These are phyloP conservation scores for Monilinia laxa DNA, from an alignment of 2,329 filamentous ascomycete genomes.

Conservation along the genomic window DNA sequence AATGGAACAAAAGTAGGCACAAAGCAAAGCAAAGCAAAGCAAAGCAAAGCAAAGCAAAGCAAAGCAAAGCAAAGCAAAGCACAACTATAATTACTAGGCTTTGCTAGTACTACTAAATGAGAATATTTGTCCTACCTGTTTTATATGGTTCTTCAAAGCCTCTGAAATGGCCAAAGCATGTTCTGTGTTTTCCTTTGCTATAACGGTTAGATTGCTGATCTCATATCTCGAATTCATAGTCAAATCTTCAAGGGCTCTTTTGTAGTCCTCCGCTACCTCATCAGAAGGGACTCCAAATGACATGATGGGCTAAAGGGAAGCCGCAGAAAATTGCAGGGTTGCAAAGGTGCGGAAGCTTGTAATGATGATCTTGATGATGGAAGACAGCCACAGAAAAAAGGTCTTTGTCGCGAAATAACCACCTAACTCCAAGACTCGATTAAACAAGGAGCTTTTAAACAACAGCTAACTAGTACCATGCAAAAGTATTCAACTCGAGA, in stretches of 20 bases:
- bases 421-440: constrained; percentile 33
- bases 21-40: constrained; percentile 28
- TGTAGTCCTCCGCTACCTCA: constrained; percentile 94
- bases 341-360: constrained; percentile 27
- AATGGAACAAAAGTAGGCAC: constrained; percentile 33
- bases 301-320: constrained; percentile 52
- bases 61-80: constrained; percentile 29
- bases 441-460: constrained; percentile 38
- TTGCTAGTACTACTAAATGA: constrained; percentile 35
- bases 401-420: constrained; percentile 34
- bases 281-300: constrained; percentile 60
- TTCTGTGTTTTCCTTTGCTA: constrained; percentile 95
- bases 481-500: constrained; percentile 41
- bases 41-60: no score
- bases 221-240: constrained; percentile 89
- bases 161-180: constrained; percentile 91
- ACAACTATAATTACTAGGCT: constrained; percentile 27
- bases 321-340: constrained; percentile 32
- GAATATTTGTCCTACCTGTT: constrained; percentile 67
- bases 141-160: constrained; percentile 88
- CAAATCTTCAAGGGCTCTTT: constrained; percentile 87
- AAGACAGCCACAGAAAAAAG: constrained; percentile 32
- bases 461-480: constrained; percentile 42
- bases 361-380: constrained; percentile 28
- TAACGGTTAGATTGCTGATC: constrained; percentile 95